These are phyloP conservation scores for Annulohypoxylon truncatum DNA, from an alignment of 2,329 filamentous ascomycete genomes.

Conservation along the genomic window DNA sequence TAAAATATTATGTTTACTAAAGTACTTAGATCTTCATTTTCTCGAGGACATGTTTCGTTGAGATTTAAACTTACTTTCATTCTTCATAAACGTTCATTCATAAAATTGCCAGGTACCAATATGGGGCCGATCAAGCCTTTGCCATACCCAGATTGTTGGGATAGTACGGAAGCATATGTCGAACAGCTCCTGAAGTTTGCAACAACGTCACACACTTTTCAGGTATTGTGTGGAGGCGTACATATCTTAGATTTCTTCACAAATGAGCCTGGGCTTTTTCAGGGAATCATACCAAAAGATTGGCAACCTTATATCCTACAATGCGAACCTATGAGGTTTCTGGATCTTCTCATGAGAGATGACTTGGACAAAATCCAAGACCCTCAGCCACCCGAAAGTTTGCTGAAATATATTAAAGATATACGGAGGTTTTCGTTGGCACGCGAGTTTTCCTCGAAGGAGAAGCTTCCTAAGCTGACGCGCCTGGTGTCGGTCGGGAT, in stretches of 20 bases:
- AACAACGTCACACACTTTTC: slow-evolving; percentile 78
- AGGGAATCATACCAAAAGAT: slow-evolving; percentile 77
- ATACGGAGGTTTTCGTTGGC: slow-evolving; percentile 76
- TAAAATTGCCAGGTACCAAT: slow-evolving; percentile 11
- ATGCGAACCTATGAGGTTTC: slow-evolving; percentile 77
- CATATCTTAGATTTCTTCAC: slow-evolving; percentile 98
- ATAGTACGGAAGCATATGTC: slow-evolving; percentile 79
- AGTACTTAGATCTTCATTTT: too few species aligned
- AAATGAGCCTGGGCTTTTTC: slow-evolving; percentile 83
- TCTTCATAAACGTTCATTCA: slow-evolving; percentile 20
- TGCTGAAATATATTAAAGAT: slow-evolving; percentile 78
- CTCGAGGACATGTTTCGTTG: not conserved
- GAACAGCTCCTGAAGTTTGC: slow-evolving; percentile 81
- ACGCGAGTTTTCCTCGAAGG: slow-evolving; percentile 66
- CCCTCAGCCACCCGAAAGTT: slow-evolving; percentile 60
- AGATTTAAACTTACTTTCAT: not conserved
- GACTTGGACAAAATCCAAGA: slow-evolving; percentile 65
- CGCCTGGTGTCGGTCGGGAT: slow-evolving; percentile 85
- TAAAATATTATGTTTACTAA: not conserved
- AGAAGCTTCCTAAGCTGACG: slow-evolving; percentile 69
- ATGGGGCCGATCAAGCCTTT: slow-evolving; percentile 68
- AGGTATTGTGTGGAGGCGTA: slow-evolving; percentile 93
- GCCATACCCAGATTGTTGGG: slow-evolving; percentile 77
- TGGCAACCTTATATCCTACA: slow-evolving; percentile 84
- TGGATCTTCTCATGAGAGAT: slow-evolving; percentile 85